A percentile compares a stretch with the other conserved stretches of the same genome.
Evolutionary conservation across 2,329 filamentous ascomycete genomes (phyloP).

Genomic region (Paraphaeosphaeria minitans): DNA sequence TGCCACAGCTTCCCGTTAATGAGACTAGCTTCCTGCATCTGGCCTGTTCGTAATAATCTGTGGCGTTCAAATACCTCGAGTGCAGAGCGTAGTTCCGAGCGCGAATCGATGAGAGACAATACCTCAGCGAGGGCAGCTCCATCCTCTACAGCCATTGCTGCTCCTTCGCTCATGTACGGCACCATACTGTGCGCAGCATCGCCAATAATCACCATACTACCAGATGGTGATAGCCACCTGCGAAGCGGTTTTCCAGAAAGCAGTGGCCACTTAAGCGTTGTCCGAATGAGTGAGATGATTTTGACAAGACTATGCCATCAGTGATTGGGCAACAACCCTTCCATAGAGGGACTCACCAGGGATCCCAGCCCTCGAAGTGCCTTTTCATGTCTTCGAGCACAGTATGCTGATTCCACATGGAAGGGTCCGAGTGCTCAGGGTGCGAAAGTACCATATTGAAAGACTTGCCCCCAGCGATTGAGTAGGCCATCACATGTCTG

Average conservation of each 20-base stretch:
- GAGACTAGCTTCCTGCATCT: conserved; percentile 19
- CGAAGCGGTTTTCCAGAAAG: conserved; percentile 17
- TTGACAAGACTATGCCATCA: conserved; percentile 26
- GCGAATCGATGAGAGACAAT: conserved; percentile 32
- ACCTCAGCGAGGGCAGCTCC: conserved; percentile 63
- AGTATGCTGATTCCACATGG: conserved; percentile 57
- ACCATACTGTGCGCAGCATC: conserved; percentile 32
- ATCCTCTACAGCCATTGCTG: conserved; percentile 69
- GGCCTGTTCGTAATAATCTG: conserved; percentile 17
- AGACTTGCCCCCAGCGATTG: conserved; percentile 57
- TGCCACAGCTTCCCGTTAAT: conserved; percentile 57
- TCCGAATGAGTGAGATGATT: conserved; percentile 30
- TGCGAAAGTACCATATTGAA: conserved; percentile 69
- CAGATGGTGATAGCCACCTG: conserved; percentile 19
- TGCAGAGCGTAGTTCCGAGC: conserved; percentile 34
- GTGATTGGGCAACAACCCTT: too few species aligned
- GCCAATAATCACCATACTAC: conserved; percentile 24
- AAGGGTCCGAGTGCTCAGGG: conserved; percentile 63
- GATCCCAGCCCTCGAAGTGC: conserved; percentile 67
- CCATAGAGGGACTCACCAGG: conserved; percentile 47
- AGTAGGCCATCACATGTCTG: conserved; percentile 55
- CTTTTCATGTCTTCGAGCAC: conserved; percentile 64
- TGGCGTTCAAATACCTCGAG: conserved; percentile 49
- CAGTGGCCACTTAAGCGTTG: conserved; percentile 29
- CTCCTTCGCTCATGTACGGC: conserved; percentile 47